Percentiles rank a stretch among this genome's conserved stretches.
Evolutionary conservation across 2,329 filamentous ascomycete species (phyloP).

Genomic region (Aureobasidium uvarum): DNA sequence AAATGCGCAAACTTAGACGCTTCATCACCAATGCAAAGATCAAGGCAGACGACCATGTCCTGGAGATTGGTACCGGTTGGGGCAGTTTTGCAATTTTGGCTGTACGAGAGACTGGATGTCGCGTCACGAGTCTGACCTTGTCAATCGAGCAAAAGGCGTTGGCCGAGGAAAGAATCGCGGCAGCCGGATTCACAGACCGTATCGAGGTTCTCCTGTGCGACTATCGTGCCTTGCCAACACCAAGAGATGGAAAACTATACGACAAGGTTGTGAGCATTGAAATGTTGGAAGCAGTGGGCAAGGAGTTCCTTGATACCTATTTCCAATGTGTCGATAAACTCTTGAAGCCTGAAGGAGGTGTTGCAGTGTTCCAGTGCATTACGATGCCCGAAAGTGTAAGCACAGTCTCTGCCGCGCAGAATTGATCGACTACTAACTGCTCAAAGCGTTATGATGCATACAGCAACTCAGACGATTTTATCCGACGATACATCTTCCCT

Average conservation of each 20-base stretch:
- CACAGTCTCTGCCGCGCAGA: neutral
- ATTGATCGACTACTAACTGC: neutral
- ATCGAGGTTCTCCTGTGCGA: slow-evolving; percentile 68
- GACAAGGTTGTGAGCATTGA: slow-evolving; percentile 75
- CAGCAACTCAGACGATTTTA: slow-evolving; percentile 67
- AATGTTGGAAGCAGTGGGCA: slow-evolving; percentile 73
- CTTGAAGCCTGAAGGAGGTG: slow-evolving; percentile 63
- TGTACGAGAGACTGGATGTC: slow-evolving; percentile 63
- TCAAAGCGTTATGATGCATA: slow-evolving; percentile 61
- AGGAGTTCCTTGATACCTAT: slow-evolving; percentile 65
- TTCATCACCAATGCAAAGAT: slow-evolving; percentile 66
- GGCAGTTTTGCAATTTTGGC: slow-evolving; percentile 71
- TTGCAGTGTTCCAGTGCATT: slow-evolving; percentile 73
- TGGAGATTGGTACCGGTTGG: slow-evolving; percentile 76
- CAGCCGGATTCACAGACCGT: slow-evolving; percentile 58
- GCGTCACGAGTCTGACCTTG: slow-evolving; percentile 66
- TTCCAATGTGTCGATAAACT: slow-evolving; percentile 63
- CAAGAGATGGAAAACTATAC: slow-evolving; percentile 51
- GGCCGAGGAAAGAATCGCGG: slow-evolving; percentile 63
- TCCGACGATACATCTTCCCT: slow-evolving; percentile 74
- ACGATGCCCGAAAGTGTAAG: slow-evolving; percentile 65
- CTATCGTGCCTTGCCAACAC: slow-evolving; percentile 61
- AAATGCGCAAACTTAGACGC: slow-evolving; percentile 63
- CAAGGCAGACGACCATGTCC: slow-evolving; percentile 63
- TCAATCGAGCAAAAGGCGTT: slow-evolving; percentile 67